phyloP scores from a whole-genome alignment of 495 filamentous ascomycete genomes.

The Hypoxylon subgilvum region DNA sequence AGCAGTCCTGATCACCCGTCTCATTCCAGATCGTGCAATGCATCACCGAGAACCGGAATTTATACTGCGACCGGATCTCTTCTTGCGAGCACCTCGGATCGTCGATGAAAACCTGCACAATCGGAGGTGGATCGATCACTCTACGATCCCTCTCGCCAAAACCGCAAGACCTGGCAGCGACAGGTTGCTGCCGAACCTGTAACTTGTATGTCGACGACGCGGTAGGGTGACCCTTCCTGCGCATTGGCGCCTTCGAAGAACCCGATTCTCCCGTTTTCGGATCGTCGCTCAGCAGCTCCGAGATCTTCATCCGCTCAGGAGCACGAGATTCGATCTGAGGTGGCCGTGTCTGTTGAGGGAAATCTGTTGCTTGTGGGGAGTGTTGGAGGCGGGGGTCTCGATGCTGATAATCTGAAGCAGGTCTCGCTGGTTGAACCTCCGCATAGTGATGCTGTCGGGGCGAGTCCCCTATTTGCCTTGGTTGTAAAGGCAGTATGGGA shows the following conservation, averaged over 20 bases:
- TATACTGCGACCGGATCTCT: slow-evolving; percentile 65
- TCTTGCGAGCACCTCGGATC: slow-evolving; percentile 61
- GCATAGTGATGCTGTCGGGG: slow-evolving; percentile 21
- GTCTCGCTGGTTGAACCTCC: slow-evolving; percentile 23
- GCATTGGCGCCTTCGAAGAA: slow-evolving; percentile 37
- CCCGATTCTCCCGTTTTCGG: slow-evolving; percentile 30
- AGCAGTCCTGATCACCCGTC: slow-evolving; percentile 64
- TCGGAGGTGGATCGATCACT: slow-evolving; percentile 93
- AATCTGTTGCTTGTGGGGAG: slow-evolving; percentile 22
- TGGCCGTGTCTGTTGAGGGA: slow-evolving; percentile 29
- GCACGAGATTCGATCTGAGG: slow-evolving; percentile 33
- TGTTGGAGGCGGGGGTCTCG: slow-evolving; percentile 22
- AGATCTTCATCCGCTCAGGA: slow-evolving; percentile 53
- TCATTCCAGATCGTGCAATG: slow-evolving; percentile 80
- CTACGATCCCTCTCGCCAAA: slow-evolving; percentile 92
- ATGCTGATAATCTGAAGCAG: slow-evolving; percentile 25
- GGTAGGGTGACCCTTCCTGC: slow-evolving; percentile 12
- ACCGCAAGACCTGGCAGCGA: slow-evolving; percentile 88
- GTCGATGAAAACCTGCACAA: slow-evolving; percentile 81
- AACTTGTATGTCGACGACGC: slow-evolving; percentile 50
- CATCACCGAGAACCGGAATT: slow-evolving; percentile 79
- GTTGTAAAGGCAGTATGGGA: slow-evolving; percentile 19
- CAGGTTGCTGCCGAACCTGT: slow-evolving; percentile 85
- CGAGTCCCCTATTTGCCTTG: slow-evolving; percentile 15
- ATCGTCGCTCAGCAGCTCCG: slow-evolving; percentile 50